These are phyloP conservation scores for Litsea cubeba DNA, from an alignment of 164 flowering plant species.

Conservation along the genomic window DNA sequence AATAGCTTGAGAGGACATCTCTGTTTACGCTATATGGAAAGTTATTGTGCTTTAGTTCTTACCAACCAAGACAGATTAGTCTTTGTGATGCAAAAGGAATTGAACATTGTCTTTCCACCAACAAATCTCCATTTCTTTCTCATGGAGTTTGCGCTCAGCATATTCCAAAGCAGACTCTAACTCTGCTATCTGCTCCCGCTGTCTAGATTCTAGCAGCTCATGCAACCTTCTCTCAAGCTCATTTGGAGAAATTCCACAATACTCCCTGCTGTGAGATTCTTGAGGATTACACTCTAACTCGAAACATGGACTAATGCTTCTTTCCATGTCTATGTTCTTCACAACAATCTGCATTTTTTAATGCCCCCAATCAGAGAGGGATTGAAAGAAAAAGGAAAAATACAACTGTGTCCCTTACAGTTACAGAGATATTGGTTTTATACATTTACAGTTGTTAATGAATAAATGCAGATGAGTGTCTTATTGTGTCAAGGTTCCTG, in stretches of 20 bases:
- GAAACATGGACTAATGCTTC: slow-evolving; percentile 18
- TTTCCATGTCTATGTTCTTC: slow-evolving; percentile 17
- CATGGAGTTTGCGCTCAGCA: slow-evolving; percentile 32
- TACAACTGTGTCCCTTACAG: not conserved
- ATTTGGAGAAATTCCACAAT: slow-evolving; percentile 42
- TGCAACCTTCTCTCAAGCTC: slow-evolving; percentile 70
- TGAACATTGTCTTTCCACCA: slow-evolving; percentile 75
- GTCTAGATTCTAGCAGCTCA: slow-evolving; percentile 51
- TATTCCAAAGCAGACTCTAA: slow-evolving; percentile 54
- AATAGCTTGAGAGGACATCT: too few relatives aligned
- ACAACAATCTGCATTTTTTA: slow-evolving; percentile 26
- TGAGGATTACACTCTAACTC: slow-evolving; percentile 29
- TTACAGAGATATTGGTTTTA: not conserved
- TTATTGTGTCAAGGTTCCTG: too few relatives aligned
- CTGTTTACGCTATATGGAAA: not conserved
- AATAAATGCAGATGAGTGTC: too few relatives aligned
- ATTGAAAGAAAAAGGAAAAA: not conserved
- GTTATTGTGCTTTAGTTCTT: not conserved
- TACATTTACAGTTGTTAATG: not conserved
- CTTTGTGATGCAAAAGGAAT: slow-evolving; percentile 30
- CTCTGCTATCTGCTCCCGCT: slow-evolving; percentile 58
- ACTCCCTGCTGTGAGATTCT: slow-evolving; percentile 9
- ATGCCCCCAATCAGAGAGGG: not conserved
- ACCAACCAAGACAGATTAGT: not conserved
- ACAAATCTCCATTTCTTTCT: slow-evolving; percentile 59